Percentiles rank a stretch among this genome's conserved stretches.
Evolutionary conservation across 352 stramenopile genomes (phyloP).

Genomic region (Globisporangium orthogonon): DNA sequence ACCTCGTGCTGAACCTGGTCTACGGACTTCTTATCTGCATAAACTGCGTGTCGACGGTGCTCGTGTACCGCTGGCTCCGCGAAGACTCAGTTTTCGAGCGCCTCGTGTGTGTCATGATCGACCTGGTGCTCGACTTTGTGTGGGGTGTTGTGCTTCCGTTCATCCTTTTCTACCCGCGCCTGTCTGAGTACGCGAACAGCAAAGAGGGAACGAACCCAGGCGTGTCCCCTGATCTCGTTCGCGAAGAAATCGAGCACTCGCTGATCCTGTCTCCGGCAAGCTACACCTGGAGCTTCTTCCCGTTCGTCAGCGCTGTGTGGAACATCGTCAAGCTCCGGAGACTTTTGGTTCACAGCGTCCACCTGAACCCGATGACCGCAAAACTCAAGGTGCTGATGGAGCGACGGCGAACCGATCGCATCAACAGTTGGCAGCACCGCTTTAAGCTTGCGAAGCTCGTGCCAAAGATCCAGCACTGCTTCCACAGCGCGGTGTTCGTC

Average conservation of each 20-base stretch:
- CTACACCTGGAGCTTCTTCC: slow-evolving; percentile 7
- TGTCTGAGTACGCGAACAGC: slow-evolving; percentile 6
- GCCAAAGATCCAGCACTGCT: slow-evolving; percentile 3
- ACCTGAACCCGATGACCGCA: neutral
- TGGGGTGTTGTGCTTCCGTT: slow-evolving; percentile 9
- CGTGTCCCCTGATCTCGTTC: slow-evolving; percentile 3
- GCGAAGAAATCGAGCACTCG: slow-evolving; percentile 9
- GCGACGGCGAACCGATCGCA: neutral
- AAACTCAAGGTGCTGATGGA: slow-evolving; percentile 1
- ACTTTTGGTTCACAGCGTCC: neutral
- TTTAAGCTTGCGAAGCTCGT: slow-evolving; percentile 2
- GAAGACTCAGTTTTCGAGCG: slow-evolving; percentile 7
- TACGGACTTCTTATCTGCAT: slow-evolving; percentile 9
- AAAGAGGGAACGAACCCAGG: neutral
- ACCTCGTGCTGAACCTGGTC: slow-evolving; percentile 8
- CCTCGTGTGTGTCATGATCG: slow-evolving; percentile 6
- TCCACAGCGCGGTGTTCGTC: neutral
- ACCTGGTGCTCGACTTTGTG: slow-evolving; percentile 12
- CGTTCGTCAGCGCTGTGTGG: slow-evolving; percentile 8
- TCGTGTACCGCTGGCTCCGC: slow-evolving; percentile 4
- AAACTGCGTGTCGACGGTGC: slow-evolving; percentile 8
- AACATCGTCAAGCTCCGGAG: slow-evolving; percentile 7
- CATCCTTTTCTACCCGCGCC: slow-evolving; percentile 6
- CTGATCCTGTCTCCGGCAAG: slow-evolving; percentile 4
- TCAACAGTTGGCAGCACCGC: slow-evolving; percentile 2